phyloP scores from a whole-genome alignment of 257 asterid genomes.

The Anisodus tanguticus region DNA sequence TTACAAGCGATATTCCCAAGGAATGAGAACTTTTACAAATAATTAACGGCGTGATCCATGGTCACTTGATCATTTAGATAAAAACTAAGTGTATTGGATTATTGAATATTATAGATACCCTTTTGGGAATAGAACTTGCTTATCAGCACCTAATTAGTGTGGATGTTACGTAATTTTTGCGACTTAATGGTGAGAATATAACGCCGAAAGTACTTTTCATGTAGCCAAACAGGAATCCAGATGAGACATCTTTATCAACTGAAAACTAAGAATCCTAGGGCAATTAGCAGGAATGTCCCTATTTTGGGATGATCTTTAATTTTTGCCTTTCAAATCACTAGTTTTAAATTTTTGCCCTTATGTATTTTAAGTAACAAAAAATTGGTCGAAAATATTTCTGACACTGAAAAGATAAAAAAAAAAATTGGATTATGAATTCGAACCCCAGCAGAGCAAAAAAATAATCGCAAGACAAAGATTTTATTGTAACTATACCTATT shows the following conservation, averaged over 20 bases:
- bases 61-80: not conserved
- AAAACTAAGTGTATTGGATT: not conserved
- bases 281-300: too few relatives aligned
- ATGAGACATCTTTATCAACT: not conserved
- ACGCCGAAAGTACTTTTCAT: not conserved
- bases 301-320: too few relatives aligned
- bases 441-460: too few relatives aligned
- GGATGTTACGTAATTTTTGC: not conserved
- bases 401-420: too few relatives aligned
- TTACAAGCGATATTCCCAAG: too few relatives aligned
- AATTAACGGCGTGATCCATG: not conserved
- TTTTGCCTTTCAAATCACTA: too few relatives aligned
- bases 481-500: too few relatives aligned
- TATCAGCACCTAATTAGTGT: not conserved
- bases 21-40: not conserved
- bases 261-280: not conserved
- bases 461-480: too few relatives aligned
- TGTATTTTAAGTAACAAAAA: too few relatives aligned
- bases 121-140: not conserved
- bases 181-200: slow-evolving; percentile 6
- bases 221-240: not conserved
- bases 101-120: not conserved
- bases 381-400: too few relatives aligned
- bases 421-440: too few relatives aligned
- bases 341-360: too few relatives aligned